These are phyloP conservation scores for Sarcodon aspratus DNA, from an alignment of 768 basidiomycete genomes.

Conservation along the genomic window DNA sequence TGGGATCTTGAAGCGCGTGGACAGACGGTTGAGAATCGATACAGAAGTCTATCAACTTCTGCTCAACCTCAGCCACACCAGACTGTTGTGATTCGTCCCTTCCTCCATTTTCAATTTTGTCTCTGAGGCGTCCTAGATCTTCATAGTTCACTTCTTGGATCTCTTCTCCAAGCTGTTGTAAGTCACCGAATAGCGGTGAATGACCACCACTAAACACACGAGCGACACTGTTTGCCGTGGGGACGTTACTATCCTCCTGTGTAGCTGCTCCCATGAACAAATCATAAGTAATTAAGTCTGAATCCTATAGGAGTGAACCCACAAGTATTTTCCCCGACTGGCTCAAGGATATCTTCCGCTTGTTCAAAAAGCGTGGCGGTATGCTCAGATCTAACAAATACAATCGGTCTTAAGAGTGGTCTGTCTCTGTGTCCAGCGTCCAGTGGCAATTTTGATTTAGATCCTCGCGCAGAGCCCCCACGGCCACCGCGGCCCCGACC, in stretches of 20 bases:
- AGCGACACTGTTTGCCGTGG: constrained; percentile 60
- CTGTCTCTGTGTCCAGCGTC: constrained; percentile 25
- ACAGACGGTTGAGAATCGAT: too few species aligned
- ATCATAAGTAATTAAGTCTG: not conserved
- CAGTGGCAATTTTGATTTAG: constrained; percentile 45
- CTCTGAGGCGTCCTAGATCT: constrained; percentile 30
- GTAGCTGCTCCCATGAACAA: constrained; percentile 24
- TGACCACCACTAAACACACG: constrained; percentile 42
- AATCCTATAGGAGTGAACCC: constrained; percentile 11
- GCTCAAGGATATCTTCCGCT: constrained; percentile 51
- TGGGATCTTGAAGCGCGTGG: too few species aligned
- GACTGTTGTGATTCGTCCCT: too few species aligned
- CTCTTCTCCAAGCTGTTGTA: constrained; percentile 9
- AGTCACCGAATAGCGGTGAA: constrained; percentile 1
- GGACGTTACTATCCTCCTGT: constrained; percentile 41
- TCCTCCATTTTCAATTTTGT: too few species aligned
- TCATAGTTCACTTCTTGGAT: constrained; percentile 46
- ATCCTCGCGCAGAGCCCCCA: constrained; percentile 15
- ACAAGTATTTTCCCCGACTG: constrained; percentile 42
- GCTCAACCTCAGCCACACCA: constrained; percentile 14
- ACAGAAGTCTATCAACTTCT: constrained; percentile 24
- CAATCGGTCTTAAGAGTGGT: constrained; percentile 54
- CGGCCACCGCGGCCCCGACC: constrained; percentile 15
- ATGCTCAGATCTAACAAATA: constrained; percentile 51
- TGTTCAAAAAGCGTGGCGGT: constrained; percentile 39